phyloP scores from a whole-genome alignment of 2,329 filamentous ascomycete species.

The Nigrograna mackinnonii region DNA sequence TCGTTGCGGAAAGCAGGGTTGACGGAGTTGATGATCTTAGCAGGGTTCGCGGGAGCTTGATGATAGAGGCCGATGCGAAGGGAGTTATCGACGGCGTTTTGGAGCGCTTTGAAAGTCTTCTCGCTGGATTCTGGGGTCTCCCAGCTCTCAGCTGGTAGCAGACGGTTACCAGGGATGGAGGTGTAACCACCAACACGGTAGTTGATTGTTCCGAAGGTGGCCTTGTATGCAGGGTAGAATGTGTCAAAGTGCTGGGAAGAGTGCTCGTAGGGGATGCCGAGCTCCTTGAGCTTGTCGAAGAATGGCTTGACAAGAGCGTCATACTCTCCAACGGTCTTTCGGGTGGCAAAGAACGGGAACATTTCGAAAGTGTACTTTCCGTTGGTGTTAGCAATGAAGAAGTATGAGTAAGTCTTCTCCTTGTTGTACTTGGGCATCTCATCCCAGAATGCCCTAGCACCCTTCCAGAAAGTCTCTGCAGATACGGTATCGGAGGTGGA shows the following conservation, averaged over 20 bases:
- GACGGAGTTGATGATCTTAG: constrained; percentile 25
- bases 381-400: constrained; percentile 23
- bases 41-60: constrained; percentile 18
- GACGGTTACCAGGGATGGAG: constrained; percentile 34
- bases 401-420: constrained; percentile 32
- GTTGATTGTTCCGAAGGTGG: constrained; percentile 25
- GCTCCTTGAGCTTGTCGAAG: constrained; percentile 21
- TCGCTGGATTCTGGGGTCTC: constrained; percentile 24
- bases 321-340: constrained; percentile 25
- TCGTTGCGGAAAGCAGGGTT: constrained; percentile 34
- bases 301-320: constrained; percentile 26
- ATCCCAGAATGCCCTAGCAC: constrained; percentile 23
- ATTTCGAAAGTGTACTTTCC: constrained; percentile 27
- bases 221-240: constrained; percentile 34
- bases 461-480: constrained; percentile 32
- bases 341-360: constrained; percentile 29
- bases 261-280: constrained; percentile 25
- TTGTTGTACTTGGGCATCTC: constrained; percentile 25
- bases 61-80: constrained; percentile 26
- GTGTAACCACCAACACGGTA: constrained; percentile 31
- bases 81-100: constrained; percentile 23
- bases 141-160: constrained; percentile 39
- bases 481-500: constrained; percentile 30
- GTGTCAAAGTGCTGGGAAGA: constrained; percentile 26
- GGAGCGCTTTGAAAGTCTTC: constrained; percentile 27